Evolutionary conservation across 371 early-diverging fungal genomes (phyloP), one percentile per base, ranked within the genome.

Genomic region (Sporodiniella umbellata): DNA sequence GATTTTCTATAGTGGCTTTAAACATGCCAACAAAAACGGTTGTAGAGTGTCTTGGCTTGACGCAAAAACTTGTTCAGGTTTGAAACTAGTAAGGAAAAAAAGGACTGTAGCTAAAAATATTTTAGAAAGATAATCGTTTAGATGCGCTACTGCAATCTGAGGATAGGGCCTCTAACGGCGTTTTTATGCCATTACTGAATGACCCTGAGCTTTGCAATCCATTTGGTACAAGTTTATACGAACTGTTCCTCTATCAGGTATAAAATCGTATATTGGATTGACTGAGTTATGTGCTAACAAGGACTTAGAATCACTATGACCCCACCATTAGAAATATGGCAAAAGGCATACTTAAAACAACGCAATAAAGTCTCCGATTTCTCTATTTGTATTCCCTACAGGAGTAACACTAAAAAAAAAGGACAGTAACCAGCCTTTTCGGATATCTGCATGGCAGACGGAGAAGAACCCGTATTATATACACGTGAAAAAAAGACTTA

Each of bases 201-300:
- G 95, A 96, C 55, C 92, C 95, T 1, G 95, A 96, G 52, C 78
- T 95, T 56, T 92, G 93, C 63, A 96, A 96, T 56, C 93, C 96
- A 4, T 89, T 92, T 69, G 90, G 92, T 4, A 86, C 94, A 11
- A 90, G 85, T 64, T 54, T 94, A 33, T 94, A 88, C 74, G 96
- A 95, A 60, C 66, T 92, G 33, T 79, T 79, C 53, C 75, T 86
- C 48, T 80, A 90, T 53, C 75, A 83, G 80, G 87, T 87, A 79
- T 60, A 46, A 43, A 26, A 25, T 0, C 14, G 21, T 11, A 35
- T 35, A 35, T n/a, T 24, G 2, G 23, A 38, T 19, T 42, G 42
- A 35, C 23, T 19, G 15, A n/a, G 12, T 12, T 8, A 19, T 18
- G n/a, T n/a, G n/a, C 28, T 51, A 51, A 28, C 4, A 28, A n/a